Percentiles rank a stretch among this genome's conserved stretches.
Conservation (phyloP, 163 green algal genomes). For the Scenedesmus sp. region DNA sequence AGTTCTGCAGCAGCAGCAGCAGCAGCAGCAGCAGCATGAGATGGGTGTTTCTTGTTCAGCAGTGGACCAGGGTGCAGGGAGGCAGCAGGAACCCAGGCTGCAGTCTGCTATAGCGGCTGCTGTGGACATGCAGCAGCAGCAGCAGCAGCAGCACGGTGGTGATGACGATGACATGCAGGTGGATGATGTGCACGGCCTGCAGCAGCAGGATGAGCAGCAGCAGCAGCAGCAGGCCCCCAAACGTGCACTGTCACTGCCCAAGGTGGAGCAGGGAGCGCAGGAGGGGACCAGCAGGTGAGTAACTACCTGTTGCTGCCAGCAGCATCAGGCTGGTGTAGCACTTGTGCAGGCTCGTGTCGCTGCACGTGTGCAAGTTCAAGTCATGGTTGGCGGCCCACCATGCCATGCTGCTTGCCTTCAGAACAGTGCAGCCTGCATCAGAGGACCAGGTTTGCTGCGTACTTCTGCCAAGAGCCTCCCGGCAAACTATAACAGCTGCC, state of each 20-base stretch:
- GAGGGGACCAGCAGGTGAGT: neutral
- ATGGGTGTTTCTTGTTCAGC: neutral
- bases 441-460: no score
- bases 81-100: neutral
- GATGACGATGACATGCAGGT: neutral
- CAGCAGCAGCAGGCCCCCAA: neutral
- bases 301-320: neutral
- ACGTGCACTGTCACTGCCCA: neutral
- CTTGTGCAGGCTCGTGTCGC: no score
- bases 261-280: neutral
- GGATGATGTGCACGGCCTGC: neutral
- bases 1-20: neutral
- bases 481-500: no score
- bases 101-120: neutral
- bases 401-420: no score
- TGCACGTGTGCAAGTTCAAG: neutral
- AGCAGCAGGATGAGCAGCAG: neutral
- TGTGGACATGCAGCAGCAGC: slow-evolving; percentile 6
- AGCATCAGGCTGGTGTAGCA: no score
- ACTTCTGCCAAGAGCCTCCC: no score
- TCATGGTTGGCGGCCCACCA: no score
- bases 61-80: neutral
- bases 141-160: neutral
- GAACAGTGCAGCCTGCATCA: no score
- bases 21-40: neutral